Evolutionary conservation across 2,329 filamentous ascomycete species (phyloP).

Genomic region (Aspergillus sp.): DNA sequence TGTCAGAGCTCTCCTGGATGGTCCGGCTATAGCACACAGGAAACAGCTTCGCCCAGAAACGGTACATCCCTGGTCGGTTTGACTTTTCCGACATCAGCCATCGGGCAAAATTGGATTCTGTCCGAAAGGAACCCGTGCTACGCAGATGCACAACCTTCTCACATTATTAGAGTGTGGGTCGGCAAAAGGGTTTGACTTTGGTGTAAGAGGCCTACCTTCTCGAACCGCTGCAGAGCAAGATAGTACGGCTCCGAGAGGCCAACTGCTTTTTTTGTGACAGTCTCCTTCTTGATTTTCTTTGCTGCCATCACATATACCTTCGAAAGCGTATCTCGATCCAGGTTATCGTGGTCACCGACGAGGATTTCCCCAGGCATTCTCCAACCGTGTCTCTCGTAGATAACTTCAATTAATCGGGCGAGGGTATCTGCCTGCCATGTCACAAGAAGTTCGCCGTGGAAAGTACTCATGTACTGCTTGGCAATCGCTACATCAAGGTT

Average conservation of each 20-base stretch:
- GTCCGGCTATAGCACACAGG: slow-evolving; percentile 33
- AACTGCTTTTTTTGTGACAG: slow-evolving; percentile 22
- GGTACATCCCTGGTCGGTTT: slow-evolving; percentile 22
- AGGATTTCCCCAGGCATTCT: slow-evolving; percentile 23
- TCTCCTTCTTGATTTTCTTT: slow-evolving; percentile 22
- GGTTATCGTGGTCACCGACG: slow-evolving; percentile 15
- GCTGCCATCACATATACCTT: slow-evolving; percentile 28
- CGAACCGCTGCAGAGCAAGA: slow-evolving; percentile 28
- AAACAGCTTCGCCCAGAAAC: slow-evolving; percentile 34
- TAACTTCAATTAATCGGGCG: slow-evolving; percentile 35
- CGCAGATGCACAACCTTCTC: slow-evolving; percentile 30
- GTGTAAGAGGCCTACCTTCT: slow-evolving; percentile 23
- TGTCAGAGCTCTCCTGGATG: slow-evolving; percentile 27
- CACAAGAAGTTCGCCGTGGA: slow-evolving; percentile 27
- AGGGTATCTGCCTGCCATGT: slow-evolving; percentile 38
- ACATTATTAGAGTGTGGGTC: slow-evolving; percentile 11
- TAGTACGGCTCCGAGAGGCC: slow-evolving; percentile 27
- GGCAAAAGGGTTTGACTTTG: background rate
- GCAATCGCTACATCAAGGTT: slow-evolving; percentile 27
- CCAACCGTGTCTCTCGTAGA: slow-evolving; percentile 23
- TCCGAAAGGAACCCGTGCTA: slow-evolving; percentile 28
- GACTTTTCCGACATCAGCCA: slow-evolving; percentile 31
- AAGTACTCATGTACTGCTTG: slow-evolving; percentile 25
- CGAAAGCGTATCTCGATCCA: slow-evolving; percentile 21
- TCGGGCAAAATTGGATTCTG: slow-evolving; percentile 30